Conservation (phyloP, 306 rosid genomes). For the Cucumis sativus region Cucumber_9930_V3 NC_026657.2:30844001-30844500, state of each 20-base stretch:
- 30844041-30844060: too few relatives aligned
- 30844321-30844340: background rate
- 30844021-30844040: too few relatives aligned
- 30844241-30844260: conserved; percentile 25
- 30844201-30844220: background rate
- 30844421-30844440: background rate
- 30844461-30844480: background rate
- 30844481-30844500: background rate
- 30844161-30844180: conserved; percentile 16
- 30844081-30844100: background rate
- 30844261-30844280: conserved; percentile 4
- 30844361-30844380: conserved; percentile 1
- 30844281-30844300: conserved; percentile 21
- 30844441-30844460: background rate
- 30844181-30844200: conserved; percentile 2
- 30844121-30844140: background rate
- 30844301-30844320: background rate
- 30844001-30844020: too few relatives aligned
- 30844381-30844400: conserved; percentile 2
- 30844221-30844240: conserved; percentile 23
- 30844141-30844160: background rate
- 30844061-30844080: background rate
- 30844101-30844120: background rate
- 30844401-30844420: background rate
- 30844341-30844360: background rate